Evolutionary conservation across 202 grass and related monocot species (phyloP), one percentile per base, ranked within the genome.

Genomic region (Setaria viridis): DNA sequence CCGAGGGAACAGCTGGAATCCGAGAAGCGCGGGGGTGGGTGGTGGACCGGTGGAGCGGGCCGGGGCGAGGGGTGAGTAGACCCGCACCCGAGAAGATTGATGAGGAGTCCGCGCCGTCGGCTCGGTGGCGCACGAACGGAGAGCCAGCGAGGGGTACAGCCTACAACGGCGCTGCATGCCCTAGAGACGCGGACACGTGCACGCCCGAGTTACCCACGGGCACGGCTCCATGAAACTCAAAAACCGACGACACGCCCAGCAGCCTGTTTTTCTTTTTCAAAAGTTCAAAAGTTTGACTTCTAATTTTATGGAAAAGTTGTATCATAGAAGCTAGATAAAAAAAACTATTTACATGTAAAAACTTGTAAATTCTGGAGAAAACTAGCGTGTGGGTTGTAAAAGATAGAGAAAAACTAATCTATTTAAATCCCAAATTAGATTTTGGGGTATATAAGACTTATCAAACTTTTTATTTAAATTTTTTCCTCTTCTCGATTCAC

Each of bases 1-100:
- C 67, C 12, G 42, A 62, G 64, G 53, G 74, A 68, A 74, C 85
- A 87, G 85, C 85, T 87, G 85, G 70, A 87, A 87, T 87, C 85
- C 78, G 74, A 85, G 74, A 70, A 37, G 68, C 68, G 68, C 41
- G 67, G 67, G 19, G 54, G 74, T 25, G 53, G 42, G 25, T 33
- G 58, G 15, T 11, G 76, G 76, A 25, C 53, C 19, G 42, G 14
- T 63, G 76, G 8, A n/a, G 39, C 19, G 19, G 59, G 59, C 2
- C 30, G 71, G 48, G 1, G 39, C 39, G 39, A 5, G 46, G 21
- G 9, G 17, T 3, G 68, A 15, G 19, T 5, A 60, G 37, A 77
- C 20, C 74, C 75, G 75, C 3, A 43, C 57, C 39, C 56, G 56
- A 5, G 4, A 39, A 35, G 29, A 33, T 2, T 11, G 62, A 2